Evolutionary conservation across 805 yeast genomes (phyloP).

Genomic region (Ogataea ganodermae): DNA sequence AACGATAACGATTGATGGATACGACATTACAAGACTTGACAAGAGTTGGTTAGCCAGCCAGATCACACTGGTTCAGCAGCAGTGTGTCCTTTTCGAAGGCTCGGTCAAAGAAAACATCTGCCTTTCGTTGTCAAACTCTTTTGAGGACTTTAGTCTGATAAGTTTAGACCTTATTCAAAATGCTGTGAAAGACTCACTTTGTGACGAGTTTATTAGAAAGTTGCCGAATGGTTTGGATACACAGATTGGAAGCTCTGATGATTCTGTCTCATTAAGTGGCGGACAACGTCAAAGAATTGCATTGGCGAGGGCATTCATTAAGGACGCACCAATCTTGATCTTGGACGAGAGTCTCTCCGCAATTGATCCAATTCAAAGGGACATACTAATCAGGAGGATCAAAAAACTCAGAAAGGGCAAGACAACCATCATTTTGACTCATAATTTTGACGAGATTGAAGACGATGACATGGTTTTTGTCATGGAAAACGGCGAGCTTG

Average conservation of each 20-base stretch:
- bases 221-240: slow-evolving; percentile 61
- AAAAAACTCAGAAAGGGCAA: slow-evolving; percentile 61
- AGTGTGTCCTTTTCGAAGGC: slow-evolving; percentile 63
- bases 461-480: slow-evolving; percentile 58
- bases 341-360: slow-evolving; percentile 90
- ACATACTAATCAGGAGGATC: slow-evolving; percentile 49
- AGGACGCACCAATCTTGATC: slow-evolving; percentile 73
- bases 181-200: slow-evolving; percentile 55
- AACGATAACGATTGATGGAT: slow-evolving; percentile 55
- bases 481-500: slow-evolving; percentile 35
- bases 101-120: slow-evolving; percentile 64
- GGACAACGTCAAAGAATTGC: slow-evolving; percentile 89
- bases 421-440: slow-evolving; percentile 83
- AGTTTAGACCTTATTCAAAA: slow-evolving; percentile 17
- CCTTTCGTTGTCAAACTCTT: slow-evolving; percentile 21
- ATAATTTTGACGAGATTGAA: slow-evolving; percentile 62
- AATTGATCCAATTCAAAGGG: slow-evolving; percentile 57
- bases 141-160: slow-evolving; percentile 26
- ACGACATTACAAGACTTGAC: slow-evolving; percentile 44
- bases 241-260: slow-evolving; percentile 40
- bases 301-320: slow-evolving; percentile 76
- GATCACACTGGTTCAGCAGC: slow-evolving; percentile 75
- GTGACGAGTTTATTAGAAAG: slow-evolving; percentile 48
- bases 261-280: slow-evolving; percentile 66
- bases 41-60: slow-evolving; percentile 57